Percentiles rank a stretch among this genome's conserved stretches.
Evolutionary conservation across 2,329 filamentous ascomycete species (phyloP).

Genomic region (Sporothrix dimorphospora): DNA sequence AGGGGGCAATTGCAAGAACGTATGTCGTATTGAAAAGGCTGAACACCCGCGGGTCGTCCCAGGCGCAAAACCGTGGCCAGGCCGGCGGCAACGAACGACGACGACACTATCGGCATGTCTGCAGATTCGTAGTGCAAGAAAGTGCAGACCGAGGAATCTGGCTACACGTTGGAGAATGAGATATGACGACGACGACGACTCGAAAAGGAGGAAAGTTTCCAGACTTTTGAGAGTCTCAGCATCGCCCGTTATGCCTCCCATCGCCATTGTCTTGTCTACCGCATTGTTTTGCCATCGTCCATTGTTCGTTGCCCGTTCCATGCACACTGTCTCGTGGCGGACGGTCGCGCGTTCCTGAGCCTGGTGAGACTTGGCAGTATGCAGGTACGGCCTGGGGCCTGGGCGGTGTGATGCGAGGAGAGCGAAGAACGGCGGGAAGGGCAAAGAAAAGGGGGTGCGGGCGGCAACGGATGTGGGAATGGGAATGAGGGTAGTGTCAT

Average conservation of each 20-base stretch:
- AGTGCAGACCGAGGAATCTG: background rate
- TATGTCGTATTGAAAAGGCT: background rate
- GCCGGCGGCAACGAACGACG: background rate
- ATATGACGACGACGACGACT: background rate
- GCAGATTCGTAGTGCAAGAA: background rate
- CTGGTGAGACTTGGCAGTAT: background rate
- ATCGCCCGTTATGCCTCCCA: background rate
- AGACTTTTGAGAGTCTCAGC: background rate
- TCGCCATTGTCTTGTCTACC: background rate
- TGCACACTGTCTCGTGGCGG: background rate
- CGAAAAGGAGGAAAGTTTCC: background rate
- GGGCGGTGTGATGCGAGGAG: background rate
- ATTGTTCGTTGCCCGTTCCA: slow-evolving; percentile 2
- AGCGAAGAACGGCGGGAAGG: background rate
- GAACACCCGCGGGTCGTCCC: background rate
- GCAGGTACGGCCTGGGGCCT: slow-evolving; percentile 11
- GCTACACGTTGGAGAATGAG: background rate
- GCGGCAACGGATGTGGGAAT: background rate
- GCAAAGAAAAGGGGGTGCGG: background rate
- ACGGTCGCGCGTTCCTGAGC: background rate
- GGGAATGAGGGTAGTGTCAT: background rate
- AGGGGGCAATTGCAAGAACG: background rate
- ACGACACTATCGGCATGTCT: background rate
- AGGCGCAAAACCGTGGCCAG: background rate
- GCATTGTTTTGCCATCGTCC: background rate